Conservation (phyloP, 163 green algal genomes). For the Scenedesmus sp. region DNA sequence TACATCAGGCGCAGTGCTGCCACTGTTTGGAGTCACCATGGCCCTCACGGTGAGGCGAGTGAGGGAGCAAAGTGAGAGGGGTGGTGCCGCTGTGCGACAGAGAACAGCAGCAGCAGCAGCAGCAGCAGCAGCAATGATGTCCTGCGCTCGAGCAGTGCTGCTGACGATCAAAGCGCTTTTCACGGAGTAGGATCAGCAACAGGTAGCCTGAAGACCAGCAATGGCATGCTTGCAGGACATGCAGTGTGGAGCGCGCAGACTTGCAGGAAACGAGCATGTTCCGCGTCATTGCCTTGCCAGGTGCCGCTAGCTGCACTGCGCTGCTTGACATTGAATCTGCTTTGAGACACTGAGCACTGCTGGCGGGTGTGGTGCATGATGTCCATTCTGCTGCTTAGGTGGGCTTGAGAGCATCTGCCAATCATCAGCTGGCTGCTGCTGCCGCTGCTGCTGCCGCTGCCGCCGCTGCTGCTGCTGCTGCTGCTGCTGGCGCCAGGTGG, state of each 20-base stretch:
- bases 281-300: too few relatives aligned
- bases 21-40: conserved; percentile 73
- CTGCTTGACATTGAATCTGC: too few relatives aligned
- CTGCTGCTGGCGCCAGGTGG: conserved; percentile 61
- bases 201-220: neutral
- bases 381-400: too few relatives aligned
- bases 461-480: neutral
- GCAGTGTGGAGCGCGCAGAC: too few relatives aligned
- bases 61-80: neutral
- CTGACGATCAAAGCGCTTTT: neutral
- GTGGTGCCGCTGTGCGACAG: neutral
- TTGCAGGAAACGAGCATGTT: too few relatives aligned
- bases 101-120: neutral
- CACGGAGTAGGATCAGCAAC: neutral
- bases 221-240: neutral
- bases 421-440: neutral
- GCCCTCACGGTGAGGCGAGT: conserved; percentile 67
- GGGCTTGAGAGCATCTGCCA: too few relatives aligned
- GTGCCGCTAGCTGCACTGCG: too few relatives aligned
- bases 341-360: too few relatives aligned
- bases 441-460: neutral
- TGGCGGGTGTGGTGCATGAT: too few relatives aligned
- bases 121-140: too few relatives aligned
- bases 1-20: conserved; percentile 55
- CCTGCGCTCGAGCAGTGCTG: neutral